phyloP scores from a whole-genome alignment of 768 basidiomycete genomes.

The Panaeolus cyanescens region DNA sequence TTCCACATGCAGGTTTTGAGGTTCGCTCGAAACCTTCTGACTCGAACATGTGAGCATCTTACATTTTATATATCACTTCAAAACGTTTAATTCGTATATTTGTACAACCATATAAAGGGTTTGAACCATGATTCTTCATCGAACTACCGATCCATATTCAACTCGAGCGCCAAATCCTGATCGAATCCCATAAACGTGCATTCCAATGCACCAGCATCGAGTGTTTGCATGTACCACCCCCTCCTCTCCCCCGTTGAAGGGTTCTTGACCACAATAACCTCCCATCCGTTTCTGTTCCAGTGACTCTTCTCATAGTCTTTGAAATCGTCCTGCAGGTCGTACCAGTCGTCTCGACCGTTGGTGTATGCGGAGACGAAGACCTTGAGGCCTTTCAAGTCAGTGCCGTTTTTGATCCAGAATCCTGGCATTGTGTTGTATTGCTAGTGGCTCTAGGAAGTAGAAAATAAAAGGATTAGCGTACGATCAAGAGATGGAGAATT shows the following conservation, averaged over 20 bases:
- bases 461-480: not conserved
- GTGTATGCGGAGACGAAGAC: constrained; percentile 7
- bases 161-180: constrained; percentile 8
- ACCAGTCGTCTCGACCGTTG: constrained; percentile 5
- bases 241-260: constrained; percentile 1
- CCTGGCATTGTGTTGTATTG: not conserved
- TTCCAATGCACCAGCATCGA: not conserved
- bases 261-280: constrained; percentile 9
- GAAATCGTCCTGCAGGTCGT: not conserved
- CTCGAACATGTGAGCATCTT: too few species aligned
- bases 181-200: constrained; percentile 12
- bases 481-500: too few species aligned
- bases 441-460: not conserved
- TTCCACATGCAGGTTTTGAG: too few species aligned
- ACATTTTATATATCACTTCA: too few species aligned
- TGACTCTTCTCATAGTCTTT: not conserved
- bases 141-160: too few species aligned
- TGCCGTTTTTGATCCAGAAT: constrained; percentile 6
- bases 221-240: constrained; percentile 14
- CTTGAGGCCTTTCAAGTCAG: not conserved
- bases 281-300: constrained; percentile 12
- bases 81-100: too few species aligned
- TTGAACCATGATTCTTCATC: too few species aligned
- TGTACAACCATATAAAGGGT: too few species aligned
- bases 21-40: too few species aligned